phyloP scores from a whole-genome alignment of 257 asterid species.

The Solanum tarapatanum region DNA sequence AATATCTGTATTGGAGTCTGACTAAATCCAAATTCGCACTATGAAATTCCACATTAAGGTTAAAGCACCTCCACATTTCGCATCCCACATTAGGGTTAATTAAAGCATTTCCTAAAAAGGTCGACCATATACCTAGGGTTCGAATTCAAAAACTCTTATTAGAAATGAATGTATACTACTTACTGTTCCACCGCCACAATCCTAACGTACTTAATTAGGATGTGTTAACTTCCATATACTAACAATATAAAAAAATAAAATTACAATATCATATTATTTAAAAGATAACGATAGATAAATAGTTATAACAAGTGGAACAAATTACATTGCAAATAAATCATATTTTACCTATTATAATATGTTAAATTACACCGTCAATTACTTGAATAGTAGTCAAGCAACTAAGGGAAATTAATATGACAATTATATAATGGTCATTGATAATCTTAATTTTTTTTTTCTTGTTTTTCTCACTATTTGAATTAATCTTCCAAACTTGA shows the following conservation, averaged over 20 bases:
- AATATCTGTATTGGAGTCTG: accelerated
- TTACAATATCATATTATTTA: background rate
- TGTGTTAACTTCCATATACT: background rate
- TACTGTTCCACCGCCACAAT: background rate
- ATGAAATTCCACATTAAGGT: background rate
- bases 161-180: background rate
- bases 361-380: background rate
- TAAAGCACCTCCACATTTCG: background rate
- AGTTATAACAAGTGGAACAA: too few species aligned
- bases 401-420: background rate
- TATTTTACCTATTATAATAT: too few species aligned
- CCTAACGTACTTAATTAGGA: background rate
- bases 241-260: background rate
- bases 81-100: background rate
- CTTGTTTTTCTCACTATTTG: background rate
- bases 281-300: too few species aligned
- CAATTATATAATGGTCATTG: background rate
- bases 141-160: accelerated
- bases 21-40: background rate
- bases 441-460: background rate
- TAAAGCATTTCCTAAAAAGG: background rate
- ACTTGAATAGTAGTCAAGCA: background rate
- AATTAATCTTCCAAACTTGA: background rate
- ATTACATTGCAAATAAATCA: background rate
- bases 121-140: background rate